Evolutionary conservation across 768 basidiomycete genomes (phyloP).

Genomic region (Serendipita sp.): DNA sequence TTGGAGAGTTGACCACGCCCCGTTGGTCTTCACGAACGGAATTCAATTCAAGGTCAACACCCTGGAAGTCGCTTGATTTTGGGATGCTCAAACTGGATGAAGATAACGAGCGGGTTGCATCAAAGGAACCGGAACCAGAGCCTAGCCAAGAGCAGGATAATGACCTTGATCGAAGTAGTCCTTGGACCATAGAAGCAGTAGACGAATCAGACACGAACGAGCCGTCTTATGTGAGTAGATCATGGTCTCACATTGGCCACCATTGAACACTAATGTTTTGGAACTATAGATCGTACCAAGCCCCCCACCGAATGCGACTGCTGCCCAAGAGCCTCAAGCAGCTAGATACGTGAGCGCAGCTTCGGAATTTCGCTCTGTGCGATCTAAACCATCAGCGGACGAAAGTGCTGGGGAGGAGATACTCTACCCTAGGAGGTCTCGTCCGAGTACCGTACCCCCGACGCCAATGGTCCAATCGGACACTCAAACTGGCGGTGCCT

Average conservation of each 20-base stretch:
- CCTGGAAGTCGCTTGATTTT: conserved; percentile 5
- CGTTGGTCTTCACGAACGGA: conserved; percentile 57
- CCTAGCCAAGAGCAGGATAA: conserved; percentile 23
- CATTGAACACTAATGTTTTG: conserved; percentile 8
- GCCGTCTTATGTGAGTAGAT: conserved; percentile 28
- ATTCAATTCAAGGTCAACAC: conserved; percentile 10
- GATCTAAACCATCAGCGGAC: conserved; percentile 40
- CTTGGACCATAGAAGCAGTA: conserved; percentile 78
- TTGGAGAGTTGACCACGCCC: conserved; percentile 94
- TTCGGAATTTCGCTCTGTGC: conserved; percentile 6
- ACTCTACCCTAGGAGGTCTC: conserved; percentile 49
- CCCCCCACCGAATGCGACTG: conserved; percentile 31
- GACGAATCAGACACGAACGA: conserved; percentile 53
- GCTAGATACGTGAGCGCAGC: not conserved
- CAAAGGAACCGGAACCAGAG: conserved; percentile 15
- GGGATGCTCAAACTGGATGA: conserved; percentile 21
- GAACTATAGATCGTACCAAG: not conserved
- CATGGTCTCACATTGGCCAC: conserved; percentile 14
- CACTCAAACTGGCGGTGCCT: not conserved
- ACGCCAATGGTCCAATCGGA: conserved; percentile 13
- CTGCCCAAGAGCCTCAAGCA: conserved; percentile 5
- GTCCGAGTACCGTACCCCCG: conserved; percentile 18
- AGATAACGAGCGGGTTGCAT: conserved; percentile 22
- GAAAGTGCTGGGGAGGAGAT: conserved; percentile 87
- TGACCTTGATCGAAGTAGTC: conserved; percentile 53